Conservation (phyloP, 371 early-diverging fungal species). For the Rhizopus microsporus region DNA sequence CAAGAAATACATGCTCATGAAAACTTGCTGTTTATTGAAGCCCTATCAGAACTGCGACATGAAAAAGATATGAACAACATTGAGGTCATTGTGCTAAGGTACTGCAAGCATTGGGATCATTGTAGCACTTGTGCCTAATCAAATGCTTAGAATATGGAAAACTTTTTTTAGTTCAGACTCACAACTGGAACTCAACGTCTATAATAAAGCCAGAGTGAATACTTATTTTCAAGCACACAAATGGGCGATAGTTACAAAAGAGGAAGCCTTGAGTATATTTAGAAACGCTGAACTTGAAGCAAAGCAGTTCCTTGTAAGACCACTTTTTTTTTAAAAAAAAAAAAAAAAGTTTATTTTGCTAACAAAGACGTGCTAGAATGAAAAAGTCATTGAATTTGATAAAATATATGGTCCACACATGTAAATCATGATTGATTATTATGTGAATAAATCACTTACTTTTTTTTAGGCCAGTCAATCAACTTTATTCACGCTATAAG, state of each 20-base stretch:
- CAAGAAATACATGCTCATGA: constrained; percentile 31
- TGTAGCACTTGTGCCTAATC: background rate
- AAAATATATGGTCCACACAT: background rate
- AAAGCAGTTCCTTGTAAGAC: constrained; percentile 21
- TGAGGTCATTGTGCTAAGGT: constrained; percentile 31
- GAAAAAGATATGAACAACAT: constrained; percentile 14
- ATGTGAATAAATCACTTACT: background rate
- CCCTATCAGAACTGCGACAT: constrained; percentile 27
- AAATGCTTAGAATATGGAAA: constrained; percentile 29
- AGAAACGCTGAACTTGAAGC: constrained; percentile 31
- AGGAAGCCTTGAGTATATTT: constrained; percentile 19
- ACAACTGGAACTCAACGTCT: constrained; percentile 32
- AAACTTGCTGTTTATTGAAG: constrained; percentile 37
- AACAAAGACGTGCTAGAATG: constrained; percentile 13
- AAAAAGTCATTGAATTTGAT: constrained; percentile 28
- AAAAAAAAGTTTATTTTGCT: background rate
- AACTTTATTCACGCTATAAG: constrained; percentile 4
- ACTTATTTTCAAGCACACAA: constrained; percentile 13
- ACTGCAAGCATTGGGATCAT: background rate
- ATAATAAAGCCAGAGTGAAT: constrained; percentile 15
- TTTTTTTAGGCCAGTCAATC: background rate
- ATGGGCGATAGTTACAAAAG: constrained; percentile 22
- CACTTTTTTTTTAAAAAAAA: background rate
- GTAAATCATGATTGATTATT: constrained; percentile 5
- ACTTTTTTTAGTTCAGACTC: constrained; percentile 27